A percentile compares a stretch with the other conserved stretches of the same genome.
phyloP scores from a whole-genome alignment of 306 rosid genomes.

The Citrullus mucosospermus region DNA sequence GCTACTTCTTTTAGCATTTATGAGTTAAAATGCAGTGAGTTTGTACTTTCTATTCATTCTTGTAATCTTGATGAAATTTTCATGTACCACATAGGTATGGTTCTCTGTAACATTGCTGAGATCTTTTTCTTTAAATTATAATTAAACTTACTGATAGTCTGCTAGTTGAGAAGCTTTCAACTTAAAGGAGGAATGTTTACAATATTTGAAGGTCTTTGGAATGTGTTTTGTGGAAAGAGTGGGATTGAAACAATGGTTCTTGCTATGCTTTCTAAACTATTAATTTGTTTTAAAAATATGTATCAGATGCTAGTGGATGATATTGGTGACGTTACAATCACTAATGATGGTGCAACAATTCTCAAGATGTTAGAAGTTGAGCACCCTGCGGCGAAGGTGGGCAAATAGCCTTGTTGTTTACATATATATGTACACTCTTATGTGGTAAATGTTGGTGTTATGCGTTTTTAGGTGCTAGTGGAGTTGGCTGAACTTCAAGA shows the following conservation, averaged over 20 bases:
- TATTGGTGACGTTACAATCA: slow-evolving; percentile 84
- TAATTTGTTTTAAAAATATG: not conserved
- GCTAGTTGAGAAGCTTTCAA: not conserved
- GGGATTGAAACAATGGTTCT: not conserved
- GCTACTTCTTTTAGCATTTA: not conserved
- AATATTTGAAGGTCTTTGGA: not conserved
- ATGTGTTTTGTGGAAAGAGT: not conserved
- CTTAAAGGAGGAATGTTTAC: not conserved
- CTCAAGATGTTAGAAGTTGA: slow-evolving; percentile 96
- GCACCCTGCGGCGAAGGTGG: slow-evolving; percentile 97
- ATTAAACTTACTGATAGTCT: not conserved
- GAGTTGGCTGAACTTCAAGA: slow-evolving; percentile 96
- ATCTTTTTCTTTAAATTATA: not conserved
- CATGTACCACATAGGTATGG: not conserved
- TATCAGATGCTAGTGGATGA: slow-evolving; percentile 94
- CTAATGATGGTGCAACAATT: slow-evolving; percentile 93
- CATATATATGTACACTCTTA: not conserved
- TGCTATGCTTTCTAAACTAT: not conserved
- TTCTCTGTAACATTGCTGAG: not conserved
- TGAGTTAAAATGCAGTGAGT: not conserved
- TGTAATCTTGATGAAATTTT: not conserved
- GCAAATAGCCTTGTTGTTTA: not conserved
- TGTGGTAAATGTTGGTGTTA: not conserved
- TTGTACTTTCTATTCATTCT: not conserved
- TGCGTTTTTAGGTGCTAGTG: slow-evolving; percentile 56